Evolutionary conservation across 1,284 basidiomycete genomes (phyloP), one percentile per base, ranked within the genome.

Genomic region (Apiotrichum siamense): DNA sequence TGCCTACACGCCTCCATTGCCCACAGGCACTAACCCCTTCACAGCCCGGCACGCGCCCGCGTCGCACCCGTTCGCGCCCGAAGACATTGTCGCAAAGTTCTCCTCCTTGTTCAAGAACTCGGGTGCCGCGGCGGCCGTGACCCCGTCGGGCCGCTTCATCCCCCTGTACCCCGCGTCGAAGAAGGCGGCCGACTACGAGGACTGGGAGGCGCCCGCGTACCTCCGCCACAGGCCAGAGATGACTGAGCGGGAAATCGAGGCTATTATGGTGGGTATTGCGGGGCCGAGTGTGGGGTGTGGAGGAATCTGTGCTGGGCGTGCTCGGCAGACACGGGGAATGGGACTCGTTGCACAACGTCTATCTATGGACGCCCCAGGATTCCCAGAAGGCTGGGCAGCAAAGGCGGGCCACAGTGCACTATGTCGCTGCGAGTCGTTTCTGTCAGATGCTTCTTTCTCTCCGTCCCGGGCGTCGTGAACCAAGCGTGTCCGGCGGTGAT

Each of bases 21-120:
- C 32, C 36, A 24, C 5, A 29, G 24, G 26, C 35, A 45, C 27
- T 33, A 58, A 7, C 29, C 15, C 29, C 15, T 21, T 29, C 44
- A 17, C 68, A 87, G 86, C 77, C 42, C 76, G 80, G 12, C 78
- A 80, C 63, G 69, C 78, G 31, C 81, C 84, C 17, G 82, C 81
- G 57, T 78, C 85, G 10, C 88, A 91, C 69, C 88, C 88, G 1
- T 79, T 80, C 38, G 87, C 87, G 23, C 86, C 87, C 21, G 66
- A 77, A 55, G 86, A 88, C 63, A 75, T 84, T 55, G 81, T 80
- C 64, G 78, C 83, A 52, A 72, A 76, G 17, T 87, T 87, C 65
- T 69, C 80, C 18, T 78, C 79, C 32, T 83, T 83, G 62, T 60
- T 82, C 38, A 77, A 77, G 57, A 82, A 80, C 66, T 68, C 69